Evolutionary conservation across 192 early-diverging fungal genomes (phyloP).

Genomic region (Rhizoclosmatium sp.): DNA sequence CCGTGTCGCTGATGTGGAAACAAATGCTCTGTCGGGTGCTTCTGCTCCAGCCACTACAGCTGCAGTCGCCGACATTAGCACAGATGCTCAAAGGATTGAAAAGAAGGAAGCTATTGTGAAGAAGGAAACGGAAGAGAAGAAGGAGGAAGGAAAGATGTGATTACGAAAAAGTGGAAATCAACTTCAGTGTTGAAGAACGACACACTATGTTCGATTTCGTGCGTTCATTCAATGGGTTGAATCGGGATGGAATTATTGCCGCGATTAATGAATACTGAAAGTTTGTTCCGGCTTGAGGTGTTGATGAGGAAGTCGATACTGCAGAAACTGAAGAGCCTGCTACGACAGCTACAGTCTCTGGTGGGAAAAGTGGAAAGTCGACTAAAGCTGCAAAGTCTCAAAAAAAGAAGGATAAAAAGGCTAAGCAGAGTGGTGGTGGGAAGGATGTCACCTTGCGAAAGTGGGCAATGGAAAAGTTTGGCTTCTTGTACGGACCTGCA

Average conservation of each 20-base stretch:
- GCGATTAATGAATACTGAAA: slow-evolving; percentile 61
- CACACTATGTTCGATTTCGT: slow-evolving; percentile 72
- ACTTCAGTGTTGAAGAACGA: slow-evolving; percentile 83
- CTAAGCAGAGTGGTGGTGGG: background rate
- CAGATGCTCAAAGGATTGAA: no score
- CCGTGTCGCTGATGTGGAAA: slow-evolving; percentile 85
- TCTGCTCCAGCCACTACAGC: background rate
- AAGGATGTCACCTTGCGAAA: slow-evolving; percentile 36
- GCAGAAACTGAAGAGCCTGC: background rate
- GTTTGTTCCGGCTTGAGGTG: background rate
- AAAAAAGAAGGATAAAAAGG: slow-evolving; percentile 41
- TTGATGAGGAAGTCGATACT: background rate
- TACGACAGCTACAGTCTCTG: background rate
- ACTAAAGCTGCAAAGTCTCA: slow-evolving; percentile 8
- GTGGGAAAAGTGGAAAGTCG: background rate
- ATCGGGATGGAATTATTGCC: slow-evolving; percentile 51
- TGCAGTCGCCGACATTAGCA: no score
- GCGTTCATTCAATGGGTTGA: slow-evolving; percentile 60
- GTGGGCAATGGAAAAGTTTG: slow-evolving; percentile 47
- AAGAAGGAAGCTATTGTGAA: background rate
- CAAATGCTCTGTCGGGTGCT: slow-evolving; percentile 54
- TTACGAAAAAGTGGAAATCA: slow-evolving; percentile 49
- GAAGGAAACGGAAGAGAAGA: no score
- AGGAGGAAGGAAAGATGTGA: no score
- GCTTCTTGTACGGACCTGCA: slow-evolving; percentile 78